Percentiles rank a stretch among this genome's conserved stretches.
phyloP scores from a whole-genome alignment of 306 rosid genomes.

The Prunus salicina region DNA sequence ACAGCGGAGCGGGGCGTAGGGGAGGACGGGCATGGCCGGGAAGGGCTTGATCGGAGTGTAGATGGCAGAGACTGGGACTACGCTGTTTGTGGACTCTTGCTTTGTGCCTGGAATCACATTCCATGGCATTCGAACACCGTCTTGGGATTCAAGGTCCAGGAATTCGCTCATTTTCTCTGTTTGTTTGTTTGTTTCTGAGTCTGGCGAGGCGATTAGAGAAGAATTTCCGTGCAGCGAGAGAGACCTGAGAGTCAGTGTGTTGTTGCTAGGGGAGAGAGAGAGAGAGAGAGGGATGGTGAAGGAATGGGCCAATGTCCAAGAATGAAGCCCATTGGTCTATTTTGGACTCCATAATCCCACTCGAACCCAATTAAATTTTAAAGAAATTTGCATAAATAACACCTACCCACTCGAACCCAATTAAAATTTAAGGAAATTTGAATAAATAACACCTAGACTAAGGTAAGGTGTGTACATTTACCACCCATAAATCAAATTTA shows the following conservation, averaged over 20 bases:
- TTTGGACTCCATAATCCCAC: not conserved
- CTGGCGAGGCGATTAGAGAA: not conserved
- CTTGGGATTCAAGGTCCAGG: slow-evolving; percentile 79
- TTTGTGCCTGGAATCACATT: slow-evolving; percentile 89
- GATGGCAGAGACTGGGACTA: slow-evolving; percentile 80
- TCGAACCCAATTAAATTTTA: not conserved
- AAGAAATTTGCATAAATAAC: no score
- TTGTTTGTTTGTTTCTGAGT: no score
- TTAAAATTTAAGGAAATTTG: no score
- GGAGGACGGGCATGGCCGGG: slow-evolving; percentile 61
- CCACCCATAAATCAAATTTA: no score
- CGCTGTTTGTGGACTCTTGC: slow-evolving; percentile 61
- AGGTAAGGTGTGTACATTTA: no score
- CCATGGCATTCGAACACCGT: slow-evolving; percentile 99
- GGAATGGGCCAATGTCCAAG: not conserved
- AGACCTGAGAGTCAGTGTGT: not conserved
- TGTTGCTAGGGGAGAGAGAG: not conserved
- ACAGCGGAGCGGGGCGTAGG: slow-evolving; percentile 83
- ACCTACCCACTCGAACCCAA: not conserved
- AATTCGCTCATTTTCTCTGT: slow-evolving; percentile 67
- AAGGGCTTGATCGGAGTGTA: slow-evolving; percentile 83
- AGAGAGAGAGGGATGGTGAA: not conserved
- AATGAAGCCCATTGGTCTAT: not conserved
- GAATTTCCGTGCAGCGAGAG: not conserved
- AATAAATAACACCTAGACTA: no score